Evolutionary conservation across 441 rosid species (phyloP).

Genomic region (Arabidopsis lyrata): DNA sequence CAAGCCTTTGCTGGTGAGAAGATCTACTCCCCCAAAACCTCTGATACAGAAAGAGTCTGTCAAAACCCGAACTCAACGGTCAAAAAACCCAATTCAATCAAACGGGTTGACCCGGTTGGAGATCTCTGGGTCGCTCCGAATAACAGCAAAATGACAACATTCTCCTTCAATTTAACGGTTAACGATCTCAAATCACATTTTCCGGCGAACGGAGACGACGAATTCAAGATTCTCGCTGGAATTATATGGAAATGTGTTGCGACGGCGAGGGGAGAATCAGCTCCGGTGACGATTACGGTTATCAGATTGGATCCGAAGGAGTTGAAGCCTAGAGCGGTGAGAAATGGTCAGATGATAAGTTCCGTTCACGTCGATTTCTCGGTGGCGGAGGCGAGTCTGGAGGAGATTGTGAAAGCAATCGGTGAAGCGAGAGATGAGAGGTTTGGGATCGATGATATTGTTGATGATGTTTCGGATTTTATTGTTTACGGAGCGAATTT

Average conservation of each 20-base stretch:
- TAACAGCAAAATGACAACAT: constrained; percentile 55
- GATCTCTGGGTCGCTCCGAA: constrained; percentile 66
- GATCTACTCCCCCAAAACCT: constrained; percentile 17
- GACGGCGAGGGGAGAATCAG: constrained; percentile 47
- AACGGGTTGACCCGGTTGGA: constrained; percentile 72
- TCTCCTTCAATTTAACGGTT: constrained; percentile 53
- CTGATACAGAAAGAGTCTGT: not conserved
- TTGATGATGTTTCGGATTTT: constrained; percentile 53
- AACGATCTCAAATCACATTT: constrained; percentile 45
- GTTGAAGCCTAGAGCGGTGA: constrained; percentile 15
- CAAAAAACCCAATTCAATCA: constrained; percentile 50
- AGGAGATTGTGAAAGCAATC: constrained; percentile 38
- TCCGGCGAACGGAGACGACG: constrained; percentile 23
- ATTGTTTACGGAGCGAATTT: constrained; percentile 72
- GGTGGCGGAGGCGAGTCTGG: constrained; percentile 42
- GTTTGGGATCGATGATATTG: constrained; percentile 45
- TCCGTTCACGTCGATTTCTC: constrained; percentile 47
- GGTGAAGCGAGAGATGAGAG: constrained; percentile 52
- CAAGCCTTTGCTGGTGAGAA: constrained; percentile 26
- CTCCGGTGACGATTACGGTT: constrained; percentile 48
- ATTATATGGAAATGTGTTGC: constrained; percentile 69
- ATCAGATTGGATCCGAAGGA: constrained; percentile 53
- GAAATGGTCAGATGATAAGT: constrained; percentile 54
- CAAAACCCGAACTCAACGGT: not conserved
- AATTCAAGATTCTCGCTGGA: constrained; percentile 62